Base-by-base conservation (phyloP, 2,329 filamentous ascomycete genomes). In the Coniochaeta ligniaria region DNA sequence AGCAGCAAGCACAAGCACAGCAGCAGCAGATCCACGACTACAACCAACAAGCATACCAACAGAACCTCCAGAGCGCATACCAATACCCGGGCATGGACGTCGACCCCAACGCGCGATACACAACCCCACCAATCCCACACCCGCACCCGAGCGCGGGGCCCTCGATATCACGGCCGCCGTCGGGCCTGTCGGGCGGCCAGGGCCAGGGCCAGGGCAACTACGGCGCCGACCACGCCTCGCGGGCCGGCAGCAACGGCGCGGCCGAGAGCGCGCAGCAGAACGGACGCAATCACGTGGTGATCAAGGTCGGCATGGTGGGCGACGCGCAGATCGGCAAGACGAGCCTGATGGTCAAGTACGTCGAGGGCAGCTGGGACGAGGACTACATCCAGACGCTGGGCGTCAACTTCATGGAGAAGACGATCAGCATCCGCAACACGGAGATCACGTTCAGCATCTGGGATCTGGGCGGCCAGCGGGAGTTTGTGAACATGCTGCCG, bases 371-470 rank as follows among this genome's bases (percentile, higher is more conserved):
- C 76, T 99, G 95, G 92, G 95, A 99, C 75, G 95, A 99, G 78
- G 95, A 99, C 74, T 99, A 99, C 76, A 99, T 99, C 71, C 95
- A 99, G 78, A 99, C 95, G 24, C 80, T 99, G 52, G 95, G 95
- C 67, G 95, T 99, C 76, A 99, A 99, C 76, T 99, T 99, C 77
- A 99, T 99, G 95, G 95, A 99, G 76, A 99, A 99, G 83, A 99
- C 95, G 38, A 99, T 99, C 72, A 96, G 92, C 64, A 99, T 99
- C 75, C 90, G 95, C 64, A 99, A 99, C 77, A 99, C 95, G 17
- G 95, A 99, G 77, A 99, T 99, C 75, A 99, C 95, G 50, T 99
- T 99, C 78, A 96, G 92, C 63, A 99, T 99, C 72, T 99, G 95
- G 95, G 95, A 99, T 80, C 78, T 99, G 60, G 95, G 95, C 68